Evolutionary conservation across 2,329 filamentous ascomycete genomes (phyloP).

Genomic region (Paecilomyces niveus): DNA sequence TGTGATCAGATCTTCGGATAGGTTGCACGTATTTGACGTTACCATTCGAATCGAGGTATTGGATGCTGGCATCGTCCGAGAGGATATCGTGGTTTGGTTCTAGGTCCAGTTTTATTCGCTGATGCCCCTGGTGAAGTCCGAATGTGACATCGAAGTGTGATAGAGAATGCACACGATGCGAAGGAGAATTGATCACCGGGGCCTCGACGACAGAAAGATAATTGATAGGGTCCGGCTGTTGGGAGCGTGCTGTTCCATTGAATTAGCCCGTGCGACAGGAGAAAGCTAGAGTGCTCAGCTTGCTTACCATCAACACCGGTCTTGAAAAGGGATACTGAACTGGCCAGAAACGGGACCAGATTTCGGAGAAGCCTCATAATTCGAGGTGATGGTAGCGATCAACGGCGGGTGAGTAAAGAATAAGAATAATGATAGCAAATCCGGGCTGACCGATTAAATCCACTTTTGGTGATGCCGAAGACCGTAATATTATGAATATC

Average conservation of each 20-base stretch:
- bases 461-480: background rate
- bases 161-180: constrained; percentile 69
- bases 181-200: constrained; percentile 68
- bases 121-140: constrained; percentile 57
- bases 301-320: constrained; percentile 12
- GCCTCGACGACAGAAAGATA: constrained; percentile 68
- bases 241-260: constrained; percentile 56
- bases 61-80: constrained; percentile 64
- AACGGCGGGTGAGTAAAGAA: background rate
- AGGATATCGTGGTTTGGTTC: constrained; percentile 91
- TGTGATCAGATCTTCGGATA: constrained; percentile 66
- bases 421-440: constrained; percentile 1
- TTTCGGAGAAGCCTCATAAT: constrained; percentile 19
- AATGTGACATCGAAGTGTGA: constrained; percentile 84
- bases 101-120: constrained; percentile 70
- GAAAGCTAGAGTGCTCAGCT: background rate
- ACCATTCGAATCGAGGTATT: constrained; percentile 67
- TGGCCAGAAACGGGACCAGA: constrained; percentile 19
- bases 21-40: constrained; percentile 57
- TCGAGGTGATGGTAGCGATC: constrained; percentile 5
- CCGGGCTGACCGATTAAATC: background rate
- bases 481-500: background rate
- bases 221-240: constrained; percentile 67
- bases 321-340: constrained; percentile 17
- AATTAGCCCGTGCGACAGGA: background rate